Conservation (phyloP, 2,329 filamentous ascomycete species). For the Talaromyces pinophilus region DNA sequence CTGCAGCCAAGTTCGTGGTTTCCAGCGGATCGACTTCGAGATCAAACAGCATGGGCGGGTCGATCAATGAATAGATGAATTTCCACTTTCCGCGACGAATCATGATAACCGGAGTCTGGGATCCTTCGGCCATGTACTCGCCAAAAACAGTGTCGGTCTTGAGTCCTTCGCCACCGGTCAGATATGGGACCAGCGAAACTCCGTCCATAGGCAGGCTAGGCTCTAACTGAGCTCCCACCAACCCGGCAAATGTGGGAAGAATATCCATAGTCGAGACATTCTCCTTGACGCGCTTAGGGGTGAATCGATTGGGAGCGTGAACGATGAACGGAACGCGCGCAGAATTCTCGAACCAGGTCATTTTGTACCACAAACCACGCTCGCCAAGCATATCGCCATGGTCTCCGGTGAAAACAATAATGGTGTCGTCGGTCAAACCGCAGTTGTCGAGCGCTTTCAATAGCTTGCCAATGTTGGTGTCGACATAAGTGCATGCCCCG, state of each 20-base stretch:
- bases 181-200: slow-evolving; percentile 75
- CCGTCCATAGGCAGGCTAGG: slow-evolving; percentile 82
- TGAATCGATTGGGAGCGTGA: slow-evolving; percentile 74
- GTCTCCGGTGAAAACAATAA: slow-evolving; percentile 89
- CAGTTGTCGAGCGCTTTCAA: slow-evolving; percentile 76
- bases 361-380: slow-evolving; percentile 91
- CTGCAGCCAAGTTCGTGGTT: slow-evolving; percentile 64
- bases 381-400: slow-evolving; percentile 97
- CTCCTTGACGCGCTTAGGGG: slow-evolving; percentile 72
- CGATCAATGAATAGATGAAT: slow-evolving; percentile 81
- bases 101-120: slow-evolving; percentile 87
- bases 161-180: slow-evolving; percentile 57
- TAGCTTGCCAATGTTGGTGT: slow-evolving; percentile 85
- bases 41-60: slow-evolving; percentile 83
- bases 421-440: slow-evolving; percentile 78
- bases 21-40: slow-evolving; percentile 73
- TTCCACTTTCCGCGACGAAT: slow-evolving; percentile 89
- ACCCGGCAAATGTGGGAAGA: slow-evolving; percentile 81
- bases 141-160: slow-evolving; percentile 83
- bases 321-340: slow-evolving; percentile 86
- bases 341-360: slow-evolving; percentile 93
- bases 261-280: slow-evolving; percentile 92
- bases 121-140: slow-evolving; percentile 94
- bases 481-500: slow-evolving; percentile 88
- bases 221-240: slow-evolving; percentile 71